These are phyloP conservation scores for Funneliformis geosporum DNA, from an alignment of 192 early-diverging fungal genomes.

Conservation along the genomic window DNA sequence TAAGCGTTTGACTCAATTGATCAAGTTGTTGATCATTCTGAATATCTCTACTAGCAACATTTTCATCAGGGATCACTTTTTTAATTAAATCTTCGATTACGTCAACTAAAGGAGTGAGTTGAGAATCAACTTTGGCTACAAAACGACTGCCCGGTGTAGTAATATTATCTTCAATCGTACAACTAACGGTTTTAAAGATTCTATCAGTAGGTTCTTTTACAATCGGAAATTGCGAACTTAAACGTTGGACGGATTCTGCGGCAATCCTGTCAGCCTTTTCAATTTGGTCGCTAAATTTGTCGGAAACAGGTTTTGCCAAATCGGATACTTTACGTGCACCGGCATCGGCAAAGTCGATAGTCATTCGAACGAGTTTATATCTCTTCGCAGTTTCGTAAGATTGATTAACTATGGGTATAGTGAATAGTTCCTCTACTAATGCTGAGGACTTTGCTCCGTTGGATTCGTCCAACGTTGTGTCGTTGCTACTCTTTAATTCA, in stretches of 20 bases:
- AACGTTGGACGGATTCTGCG: constrained; percentile 61
- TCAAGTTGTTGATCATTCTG: constrained; percentile 35
- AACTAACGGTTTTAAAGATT: constrained; percentile 58
- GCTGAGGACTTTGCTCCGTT: neutral
- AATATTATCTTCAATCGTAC: constrained; percentile 49
- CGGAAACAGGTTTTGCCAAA: constrained; percentile 41
- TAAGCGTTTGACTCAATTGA: constrained; percentile 36
- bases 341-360: constrained; percentile 37
- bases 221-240: constrained; percentile 63
- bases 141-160: constrained; percentile 60
- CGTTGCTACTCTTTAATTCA: no score
- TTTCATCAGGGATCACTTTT: constrained; percentile 43
- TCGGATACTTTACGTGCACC: constrained; percentile 37
- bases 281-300: constrained; percentile 55
- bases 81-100: constrained; percentile 52
- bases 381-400: constrained; percentile 45
- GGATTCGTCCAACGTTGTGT: no score
- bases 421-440: neutral
- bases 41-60: constrained; percentile 34
- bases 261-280: constrained; percentile 60
- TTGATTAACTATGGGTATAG: neutral
- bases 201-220: constrained; percentile 62
- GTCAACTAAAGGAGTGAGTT: constrained; percentile 51
- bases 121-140: constrained; percentile 37
- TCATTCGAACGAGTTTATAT: constrained; percentile 38